Evolutionary conservation across 2,329 filamentous ascomycete genomes (phyloP), one percentile per base, ranked within the genome.

Genomic region (Fusarium fujikuroi): DNA sequence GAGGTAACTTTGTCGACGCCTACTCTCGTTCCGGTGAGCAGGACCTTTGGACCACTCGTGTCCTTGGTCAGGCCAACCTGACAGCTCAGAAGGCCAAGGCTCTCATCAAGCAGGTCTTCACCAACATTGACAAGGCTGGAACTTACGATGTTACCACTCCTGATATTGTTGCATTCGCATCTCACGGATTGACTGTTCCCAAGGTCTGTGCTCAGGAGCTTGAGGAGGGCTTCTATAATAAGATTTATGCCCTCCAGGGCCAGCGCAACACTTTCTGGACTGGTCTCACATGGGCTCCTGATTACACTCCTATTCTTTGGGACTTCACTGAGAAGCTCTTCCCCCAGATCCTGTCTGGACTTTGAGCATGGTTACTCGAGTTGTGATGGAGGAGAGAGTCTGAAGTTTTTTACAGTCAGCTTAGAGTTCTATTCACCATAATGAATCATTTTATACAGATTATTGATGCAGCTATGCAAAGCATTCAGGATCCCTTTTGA

Each of bases 191-290:
- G 32, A 80, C 64, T 61, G 69, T 23, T 2, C 69, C 69, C 8
- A 72, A 72, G 34, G 80, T 82, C 1, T 68, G 76, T 3, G 40
- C 76, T 1, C 54, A 80, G 4, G 76, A 79, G 7, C 78, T 84
- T 21, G 59, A 63, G 2, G 57, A 50, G 7, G 81, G 82, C 1
- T 83, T 84, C 53, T 83, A 81, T 39, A 43, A 69, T 1, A 72
- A 82, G 18, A 49, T 84, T 8, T 78, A 82, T 32, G 73, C 54
- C 0, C 66, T 84, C 14, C 81, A 84, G 71, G 81, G 82, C 1
- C 63, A 77, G 37, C 72, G 75, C 1, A 81, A 77, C 46, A 84
- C 82, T 1, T 84, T 78, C 64, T 84, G 81, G 66, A 81, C 82
- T 2, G 82, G 81, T 3, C 62, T 72, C 1, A 36, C 64, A 3